Percentiles rank a stretch among this genome's conserved stretches.
These are phyloP conservation scores for Saxophila tyrrhenica DNA, from an alignment of 495 filamentous ascomycete species.

Conservation along the genomic window DNA sequence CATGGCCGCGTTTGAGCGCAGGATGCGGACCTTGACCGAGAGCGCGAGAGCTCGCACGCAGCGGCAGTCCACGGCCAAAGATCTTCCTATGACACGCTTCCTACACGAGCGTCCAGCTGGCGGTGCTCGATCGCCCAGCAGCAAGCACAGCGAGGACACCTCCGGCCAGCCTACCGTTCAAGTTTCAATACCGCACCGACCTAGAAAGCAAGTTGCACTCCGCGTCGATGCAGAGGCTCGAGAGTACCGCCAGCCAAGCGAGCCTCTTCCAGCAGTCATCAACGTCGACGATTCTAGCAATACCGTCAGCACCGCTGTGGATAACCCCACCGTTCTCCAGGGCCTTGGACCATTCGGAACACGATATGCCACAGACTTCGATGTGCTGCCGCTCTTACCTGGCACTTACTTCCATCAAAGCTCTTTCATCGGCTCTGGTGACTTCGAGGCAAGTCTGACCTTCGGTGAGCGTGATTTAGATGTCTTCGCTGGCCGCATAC, in stretches of 20 bases:
- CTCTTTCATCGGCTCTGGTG: slow-evolving; percentile 66
- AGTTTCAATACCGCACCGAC: slow-evolving; percentile 3
- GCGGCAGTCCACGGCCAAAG: not conserved
- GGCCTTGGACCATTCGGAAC: slow-evolving; percentile 49
- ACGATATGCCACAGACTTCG: slow-evolving; percentile 65
- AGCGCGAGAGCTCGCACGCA: slow-evolving; percentile 3
- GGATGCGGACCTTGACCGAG: slow-evolving; percentile 15
- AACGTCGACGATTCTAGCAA: slow-evolving; percentile 1
- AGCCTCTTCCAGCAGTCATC: slow-evolving; percentile 21
- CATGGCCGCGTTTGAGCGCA: slow-evolving; percentile 22
- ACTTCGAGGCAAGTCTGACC: slow-evolving; percentile 33
- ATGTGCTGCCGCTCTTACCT: slow-evolving; percentile 49
- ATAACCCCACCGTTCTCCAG: slow-evolving; percentile 29
- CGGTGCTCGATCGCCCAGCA: too few species aligned
- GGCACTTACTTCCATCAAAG: slow-evolving; percentile 67
- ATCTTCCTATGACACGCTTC: slow-evolving; percentile 7
- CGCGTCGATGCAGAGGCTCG: slow-evolving; percentile 25
- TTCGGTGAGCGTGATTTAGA: slow-evolving; percentile 35
- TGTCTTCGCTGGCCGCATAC: slow-evolving; percentile 22
- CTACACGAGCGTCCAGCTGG: not conserved
- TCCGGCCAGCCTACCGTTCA: not conserved
- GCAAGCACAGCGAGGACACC: not conserved
- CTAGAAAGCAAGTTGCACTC: slow-evolving; percentile 21
- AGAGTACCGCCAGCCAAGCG: slow-evolving; percentile 29
- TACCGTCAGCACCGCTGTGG: slow-evolving; percentile 4